phyloP scores from a whole-genome alignment of 2,329 filamentous ascomycete species.

The Ophiostoma novo-ulmi region DNA sequence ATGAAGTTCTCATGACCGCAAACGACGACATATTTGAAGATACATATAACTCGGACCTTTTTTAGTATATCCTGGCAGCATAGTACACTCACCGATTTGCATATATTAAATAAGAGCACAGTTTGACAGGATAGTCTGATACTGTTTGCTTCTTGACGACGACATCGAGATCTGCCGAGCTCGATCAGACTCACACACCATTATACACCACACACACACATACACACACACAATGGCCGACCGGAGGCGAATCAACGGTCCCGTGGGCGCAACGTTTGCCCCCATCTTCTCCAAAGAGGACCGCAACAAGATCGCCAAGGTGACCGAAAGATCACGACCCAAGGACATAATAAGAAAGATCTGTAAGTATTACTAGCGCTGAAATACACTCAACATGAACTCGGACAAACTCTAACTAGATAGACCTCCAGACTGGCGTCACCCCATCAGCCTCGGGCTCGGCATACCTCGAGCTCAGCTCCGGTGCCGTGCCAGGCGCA shows the following conservation, averaged over 20 bases:
- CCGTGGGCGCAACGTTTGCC: conserved; percentile 67
- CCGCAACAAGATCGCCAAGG: conserved; percentile 39
- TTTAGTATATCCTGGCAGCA: background rate
- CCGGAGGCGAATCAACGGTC: conserved; percentile 84
- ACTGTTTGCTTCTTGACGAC: background rate
- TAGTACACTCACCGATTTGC: background rate
- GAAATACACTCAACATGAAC: background rate
- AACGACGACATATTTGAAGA: background rate
- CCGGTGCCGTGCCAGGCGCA: conserved; percentile 38
- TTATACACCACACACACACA: background rate
- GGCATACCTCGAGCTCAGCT: conserved; percentile 70
- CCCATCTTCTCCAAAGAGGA: conserved; percentile 52
- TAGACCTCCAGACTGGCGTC: conserved; percentile 85
- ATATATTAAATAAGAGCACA: background rate
- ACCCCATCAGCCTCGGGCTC: conserved; percentile 92
- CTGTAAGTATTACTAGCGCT: conserved; percentile 54
- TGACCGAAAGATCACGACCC: conserved; percentile 51
- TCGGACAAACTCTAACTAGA: background rate
- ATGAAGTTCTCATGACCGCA: background rate
- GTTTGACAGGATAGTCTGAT: background rate
- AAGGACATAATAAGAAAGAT: conserved; percentile 75
- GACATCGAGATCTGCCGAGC: background rate
- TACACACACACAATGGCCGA: conserved; percentile 58
- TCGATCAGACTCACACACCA: background rate
- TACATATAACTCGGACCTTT: background rate